phyloP scores from a whole-genome alignment of 164 flowering plant genomes.

The Kingdonia uniflora region DNA sequence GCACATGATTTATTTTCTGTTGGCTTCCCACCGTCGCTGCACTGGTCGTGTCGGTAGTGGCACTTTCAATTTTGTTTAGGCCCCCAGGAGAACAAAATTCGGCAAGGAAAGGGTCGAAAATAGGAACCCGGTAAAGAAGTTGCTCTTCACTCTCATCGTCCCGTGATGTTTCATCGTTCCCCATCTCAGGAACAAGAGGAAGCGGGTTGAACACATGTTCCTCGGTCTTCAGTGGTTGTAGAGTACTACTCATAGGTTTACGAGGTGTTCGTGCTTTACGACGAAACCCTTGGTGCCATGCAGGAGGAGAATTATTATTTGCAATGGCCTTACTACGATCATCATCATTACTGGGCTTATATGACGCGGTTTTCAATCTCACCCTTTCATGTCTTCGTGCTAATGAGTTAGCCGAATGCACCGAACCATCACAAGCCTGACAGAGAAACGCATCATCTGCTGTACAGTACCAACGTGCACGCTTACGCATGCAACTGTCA shows the following conservation, averaged over 20 bases:
- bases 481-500: constrained; percentile 50
- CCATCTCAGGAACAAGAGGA: constrained; percentile 53
- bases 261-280: constrained; percentile 74
- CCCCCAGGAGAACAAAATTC: constrained; percentile 26
- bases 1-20: neutral
- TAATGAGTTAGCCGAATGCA: constrained; percentile 73
- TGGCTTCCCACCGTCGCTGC: neutral
- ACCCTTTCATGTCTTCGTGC: constrained; percentile 76
- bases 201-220: constrained; percentile 16
- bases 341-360: constrained; percentile 6
- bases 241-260: constrained; percentile 17
- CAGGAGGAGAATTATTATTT: constrained; percentile 25
- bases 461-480: constrained; percentile 86
- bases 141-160: constrained; percentile 58
- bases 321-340: neutral
- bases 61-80: too few relatives aligned
- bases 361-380: constrained; percentile 52
- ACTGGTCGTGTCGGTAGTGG: neutral
- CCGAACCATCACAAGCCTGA: constrained; percentile 63
- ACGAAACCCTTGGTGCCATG: constrained; percentile 69
- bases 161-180: constrained; percentile 28
- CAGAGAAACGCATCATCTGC: constrained; percentile 92
- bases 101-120: constrained; percentile 43
- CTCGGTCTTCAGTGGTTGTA: constrained; percentile 8
- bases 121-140: constrained; percentile 70